Evolutionary conservation across 495 filamentous ascomycete species (phyloP), one percentile per base, ranked within the genome.

Genomic region (Margaritispora aquatica): DNA sequence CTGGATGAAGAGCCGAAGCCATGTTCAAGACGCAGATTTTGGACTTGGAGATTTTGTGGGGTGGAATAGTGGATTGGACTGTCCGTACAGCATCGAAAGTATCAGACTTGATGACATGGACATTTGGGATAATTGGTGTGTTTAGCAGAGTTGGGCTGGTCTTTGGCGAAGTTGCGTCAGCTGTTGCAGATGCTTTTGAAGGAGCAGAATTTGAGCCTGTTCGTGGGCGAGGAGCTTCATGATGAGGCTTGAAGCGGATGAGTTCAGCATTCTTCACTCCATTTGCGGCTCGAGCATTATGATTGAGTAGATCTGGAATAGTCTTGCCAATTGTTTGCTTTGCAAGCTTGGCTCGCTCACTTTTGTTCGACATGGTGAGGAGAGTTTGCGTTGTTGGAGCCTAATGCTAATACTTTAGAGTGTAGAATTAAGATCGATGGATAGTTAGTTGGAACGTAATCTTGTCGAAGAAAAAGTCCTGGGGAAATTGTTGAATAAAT

Each of bases 11-110:
- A 0, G 79, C 78, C 11, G 82, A 88, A 19, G 84, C 85, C 73
- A 88, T 80, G 63, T 87, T 89, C 24, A 89, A 70, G 29, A 88
- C 73, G 23, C 69, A 77, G 34, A 75, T 38, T 36, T 62, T 49
- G 69, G 66, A n/a, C 54, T 65, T 26, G 34, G 54, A 26, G 7
- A 24, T 24, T 22, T 24, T 63, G 67, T 41, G 66, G 73, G 57
- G 66, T 61, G 58, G 71, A 63, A 57, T 69, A 63, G 54, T 63
- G 62, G 54, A 73, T 2, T 8, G 19, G 51, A 77, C 65, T 1
- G 26, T 29, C 15, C 19, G 52, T 47, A 72, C 80, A 19, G 77
- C 80, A 0, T 69, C 61, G 20, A 83, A 69, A 15, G 78, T 78
- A 64, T 81, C 80, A 2, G 58, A 59, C 58, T 60, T 48, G 8